phyloP scores from a whole-genome alignment of 257 asterid genomes.

The Solanum chiquidenum region DNA sequence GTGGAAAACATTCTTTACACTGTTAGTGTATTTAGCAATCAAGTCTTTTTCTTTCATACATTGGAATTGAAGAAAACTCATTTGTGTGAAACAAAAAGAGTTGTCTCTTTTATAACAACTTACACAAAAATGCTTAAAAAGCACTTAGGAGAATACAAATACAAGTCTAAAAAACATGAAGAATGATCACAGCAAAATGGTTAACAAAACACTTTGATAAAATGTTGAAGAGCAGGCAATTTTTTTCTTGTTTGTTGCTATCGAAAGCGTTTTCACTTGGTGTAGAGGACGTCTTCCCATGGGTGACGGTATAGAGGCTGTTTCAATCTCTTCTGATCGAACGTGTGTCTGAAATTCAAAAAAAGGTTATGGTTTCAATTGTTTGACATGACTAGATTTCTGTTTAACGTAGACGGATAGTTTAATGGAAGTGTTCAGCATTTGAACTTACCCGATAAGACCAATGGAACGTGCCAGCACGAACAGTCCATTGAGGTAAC shows the following conservation, averaged over 20 bases:
- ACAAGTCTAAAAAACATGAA: slow-evolving; percentile 17
- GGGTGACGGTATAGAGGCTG: slow-evolving; percentile 99
- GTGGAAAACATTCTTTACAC: no score
- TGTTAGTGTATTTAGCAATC: no score
- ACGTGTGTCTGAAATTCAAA: slow-evolving; percentile 64
- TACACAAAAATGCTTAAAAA: slow-evolving; percentile 5
- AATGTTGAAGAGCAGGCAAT: background rate
- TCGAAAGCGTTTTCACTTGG: slow-evolving; percentile 8
- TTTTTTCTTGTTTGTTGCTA: background rate
- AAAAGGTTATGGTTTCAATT: background rate
- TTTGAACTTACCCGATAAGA: slow-evolving; percentile 81
- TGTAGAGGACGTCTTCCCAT: slow-evolving; percentile 99
- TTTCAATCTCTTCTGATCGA: slow-evolving; percentile 96
- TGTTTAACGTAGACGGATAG: background rate
- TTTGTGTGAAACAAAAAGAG: background rate
- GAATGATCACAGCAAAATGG: slow-evolving; percentile 4
- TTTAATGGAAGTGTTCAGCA: background rate
- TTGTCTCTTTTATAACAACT: slow-evolving; percentile 6
- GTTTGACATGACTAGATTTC: background rate
- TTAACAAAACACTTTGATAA: slow-evolving; percentile 3
- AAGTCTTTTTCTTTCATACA: background rate
- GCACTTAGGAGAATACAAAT: slow-evolving; percentile 22
- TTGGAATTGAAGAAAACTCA: background rate
- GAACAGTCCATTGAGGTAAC: slow-evolving; percentile 92
- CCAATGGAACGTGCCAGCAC: slow-evolving; percentile 99